Evolutionary conservation across 2,329 filamentous ascomycete genomes (phyloP), one percentile per base, ranked within the genome.

Genomic region (Macrophomina tecta): DNA sequence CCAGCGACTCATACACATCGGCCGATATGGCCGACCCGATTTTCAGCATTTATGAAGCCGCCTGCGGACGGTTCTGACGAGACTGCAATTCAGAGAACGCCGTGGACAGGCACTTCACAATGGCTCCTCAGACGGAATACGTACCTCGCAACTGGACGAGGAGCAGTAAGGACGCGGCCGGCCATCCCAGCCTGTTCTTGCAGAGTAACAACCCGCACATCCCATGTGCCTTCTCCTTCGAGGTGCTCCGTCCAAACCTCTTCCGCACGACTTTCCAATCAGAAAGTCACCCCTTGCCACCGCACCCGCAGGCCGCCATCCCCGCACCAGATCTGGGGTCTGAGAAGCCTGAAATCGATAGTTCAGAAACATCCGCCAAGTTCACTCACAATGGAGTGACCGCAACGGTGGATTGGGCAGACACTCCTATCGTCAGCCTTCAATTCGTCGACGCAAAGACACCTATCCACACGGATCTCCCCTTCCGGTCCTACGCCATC

Each of bases 221-320:
- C 42, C 34, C 45, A 62, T 36, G 58, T 30, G 49, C 42, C 34
- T 92, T 91, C 73, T 82, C 82, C 0, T 90, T 92, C 69, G 86
- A 91, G 73, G 82, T 85, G 0, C 71, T 92, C 36, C 83, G 85
- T 16, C 80, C 84, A 23, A 89, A 89, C 61, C 79, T 91, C 16
- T 92, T 91, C 77, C 82, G 89, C 49, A 90, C 89, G 1, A 89
- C 87, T 0, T 91, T 91, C 73, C 84, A 85, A 1, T 89, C 89
- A 0, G 72, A 81, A 14, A 81, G 82, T 2, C 89, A 91, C 72
- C 86, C 86, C 6, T 74, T 90, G 1, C 88, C 90, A 34, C 89
- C 89, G 1, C 87, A 87, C 71, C 89, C 89, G 7, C 90, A 87
- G 65, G 82, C 86, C 5, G 75, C 75, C 7, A 80, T 81, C n/a